Percentiles rank a stretch among this genome's conserved stretches.
These are phyloP conservation scores for Aspergillus funiculosus DNA, from an alignment of 495 filamentous ascomycete genomes.

Conservation along the genomic window DNA sequence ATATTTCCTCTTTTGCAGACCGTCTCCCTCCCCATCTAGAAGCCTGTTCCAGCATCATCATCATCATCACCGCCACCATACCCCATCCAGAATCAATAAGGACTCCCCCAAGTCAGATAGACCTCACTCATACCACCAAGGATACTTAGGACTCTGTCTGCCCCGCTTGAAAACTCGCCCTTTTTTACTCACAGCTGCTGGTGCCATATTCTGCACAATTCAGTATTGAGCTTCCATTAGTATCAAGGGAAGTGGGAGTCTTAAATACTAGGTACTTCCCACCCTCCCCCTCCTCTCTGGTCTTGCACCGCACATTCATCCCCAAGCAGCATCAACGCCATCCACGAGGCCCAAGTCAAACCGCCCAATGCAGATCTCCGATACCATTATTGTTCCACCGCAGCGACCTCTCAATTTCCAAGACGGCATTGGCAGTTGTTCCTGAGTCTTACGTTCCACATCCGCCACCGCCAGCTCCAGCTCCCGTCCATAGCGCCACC, in stretches of 20 bases:
- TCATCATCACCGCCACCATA: not conserved
- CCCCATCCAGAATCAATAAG: no score
- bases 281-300: not conserved
- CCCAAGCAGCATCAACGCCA: not conserved
- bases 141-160: no score
- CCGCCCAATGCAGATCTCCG: conserved; percentile 24
- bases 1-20: not conserved
- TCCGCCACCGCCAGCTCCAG: not conserved
- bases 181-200: no score
- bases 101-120: no score
- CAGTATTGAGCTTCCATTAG: not conserved
- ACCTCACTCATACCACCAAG: no score
- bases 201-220: not conserved
- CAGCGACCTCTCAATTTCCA: conserved; percentile 21
- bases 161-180: conserved; percentile 1
- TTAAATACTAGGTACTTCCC: conserved; percentile 5
- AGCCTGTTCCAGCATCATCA: not conserved
- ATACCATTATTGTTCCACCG: conserved; percentile 15
- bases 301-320: not conserved
- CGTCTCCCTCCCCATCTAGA: not conserved
- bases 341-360: not conserved
- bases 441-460: conserved; percentile 1
- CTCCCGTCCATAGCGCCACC: conserved; percentile 2
- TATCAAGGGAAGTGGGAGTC: not conserved
- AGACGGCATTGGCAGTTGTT: conserved; percentile 17